phyloP scores from a whole-genome alignment of 257 asterid species.

The Paraleonurus japonicus region DNA sequence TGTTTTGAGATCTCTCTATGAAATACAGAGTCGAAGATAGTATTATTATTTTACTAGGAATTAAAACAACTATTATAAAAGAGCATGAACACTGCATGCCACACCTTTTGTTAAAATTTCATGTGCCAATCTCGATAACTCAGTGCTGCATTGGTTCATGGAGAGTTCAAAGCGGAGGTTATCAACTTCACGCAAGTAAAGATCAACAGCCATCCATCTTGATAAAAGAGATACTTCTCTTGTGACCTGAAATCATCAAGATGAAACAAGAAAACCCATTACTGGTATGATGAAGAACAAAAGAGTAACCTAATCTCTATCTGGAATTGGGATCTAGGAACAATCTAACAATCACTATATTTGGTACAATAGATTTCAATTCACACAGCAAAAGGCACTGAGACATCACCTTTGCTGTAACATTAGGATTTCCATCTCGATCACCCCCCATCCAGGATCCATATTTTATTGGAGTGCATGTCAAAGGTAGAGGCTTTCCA shows the following conservation, averaged over 20 bases:
- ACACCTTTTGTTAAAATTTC: constrained; percentile 79
- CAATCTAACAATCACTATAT: background rate
- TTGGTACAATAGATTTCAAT: background rate
- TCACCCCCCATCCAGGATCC: constrained; percentile 99
- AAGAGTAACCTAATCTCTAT: background rate
- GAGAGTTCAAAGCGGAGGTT: constrained; percentile 95
- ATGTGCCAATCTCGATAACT: constrained; percentile 66
- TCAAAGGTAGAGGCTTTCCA: constrained; percentile 88
- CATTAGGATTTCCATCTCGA: constrained; percentile 98
- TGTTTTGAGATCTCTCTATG: constrained; percentile 6
- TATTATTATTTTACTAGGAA: background rate
- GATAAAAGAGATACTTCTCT: constrained; percentile 84
- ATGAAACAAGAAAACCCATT: constrained; percentile 8
- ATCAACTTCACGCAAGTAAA: constrained; percentile 81
- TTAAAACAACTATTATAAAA: background rate
- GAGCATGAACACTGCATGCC: constrained; percentile 11
- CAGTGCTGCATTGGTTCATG: constrained; percentile 72
- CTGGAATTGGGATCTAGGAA: background rate
- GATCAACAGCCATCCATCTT: constrained; percentile 99
- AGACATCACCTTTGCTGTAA: constrained; percentile 81
- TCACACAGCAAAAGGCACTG: constrained; percentile 8
- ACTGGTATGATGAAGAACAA: constrained; percentile 21
- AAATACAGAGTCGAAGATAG: background rate
- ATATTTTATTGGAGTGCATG: constrained; percentile 95
- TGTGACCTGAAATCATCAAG: constrained; percentile 62